Evolutionary conservation across 257 asterid species (phyloP).

Genomic region (Solanum microdontum): DNA sequence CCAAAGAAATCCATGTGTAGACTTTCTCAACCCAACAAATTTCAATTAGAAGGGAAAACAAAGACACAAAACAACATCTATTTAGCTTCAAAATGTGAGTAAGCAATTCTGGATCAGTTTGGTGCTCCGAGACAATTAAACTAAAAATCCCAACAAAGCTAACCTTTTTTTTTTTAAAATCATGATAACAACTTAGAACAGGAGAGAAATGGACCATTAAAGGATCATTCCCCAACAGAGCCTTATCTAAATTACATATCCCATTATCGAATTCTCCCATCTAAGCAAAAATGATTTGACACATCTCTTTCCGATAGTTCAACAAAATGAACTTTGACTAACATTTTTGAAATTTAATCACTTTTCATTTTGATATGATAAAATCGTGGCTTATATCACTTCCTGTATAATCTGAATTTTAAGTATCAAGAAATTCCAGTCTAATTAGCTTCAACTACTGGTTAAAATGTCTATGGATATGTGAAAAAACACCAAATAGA

Average conservation of each 20-base stretch:
- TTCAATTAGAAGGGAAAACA: background rate
- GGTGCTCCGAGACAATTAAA: background rate
- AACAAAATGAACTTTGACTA: background rate
- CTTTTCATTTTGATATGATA: background rate
- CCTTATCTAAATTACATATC: background rate
- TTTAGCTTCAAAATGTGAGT: background rate
- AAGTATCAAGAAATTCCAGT: background rate
- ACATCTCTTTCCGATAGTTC: background rate
- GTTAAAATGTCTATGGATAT: background rate
- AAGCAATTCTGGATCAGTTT: background rate
- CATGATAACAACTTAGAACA: background rate
- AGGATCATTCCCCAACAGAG: background rate
- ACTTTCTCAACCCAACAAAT: background rate
- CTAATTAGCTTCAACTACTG: background rate
- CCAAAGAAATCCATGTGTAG: background rate
- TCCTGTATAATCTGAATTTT: background rate
- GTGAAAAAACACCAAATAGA: background rate
- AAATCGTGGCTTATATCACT: background rate
- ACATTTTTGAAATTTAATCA: background rate
- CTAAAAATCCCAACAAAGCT: background rate
- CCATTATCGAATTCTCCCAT: background rate
- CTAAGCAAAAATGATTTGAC: background rate
- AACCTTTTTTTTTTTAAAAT: background rate
- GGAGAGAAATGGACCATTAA: background rate
- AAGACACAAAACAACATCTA: background rate